These are phyloP conservation scores for Cutaneotrichosporon dermatis DNA, from an alignment of 1,284 basidiomycete species.

Conservation along the genomic window DNA sequence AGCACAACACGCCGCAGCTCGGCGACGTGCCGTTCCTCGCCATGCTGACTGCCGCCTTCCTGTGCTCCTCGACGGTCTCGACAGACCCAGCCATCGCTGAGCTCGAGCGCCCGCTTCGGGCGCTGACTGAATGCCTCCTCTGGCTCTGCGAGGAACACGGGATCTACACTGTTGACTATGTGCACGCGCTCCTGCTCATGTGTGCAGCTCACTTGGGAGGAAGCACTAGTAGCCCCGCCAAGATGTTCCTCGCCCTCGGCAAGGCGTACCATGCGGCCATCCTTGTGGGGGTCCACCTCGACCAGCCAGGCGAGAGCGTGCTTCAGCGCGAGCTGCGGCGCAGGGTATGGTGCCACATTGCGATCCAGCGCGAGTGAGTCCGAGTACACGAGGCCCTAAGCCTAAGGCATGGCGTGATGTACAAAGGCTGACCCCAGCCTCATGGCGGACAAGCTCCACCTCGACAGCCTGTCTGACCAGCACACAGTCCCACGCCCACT, in stretches of 20 bases:
- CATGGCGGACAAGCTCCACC: neutral
- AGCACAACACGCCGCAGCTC: too few relatives aligned
- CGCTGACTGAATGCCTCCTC: neutral
- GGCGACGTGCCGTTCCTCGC: constrained; percentile 1
- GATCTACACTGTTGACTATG: neutral
- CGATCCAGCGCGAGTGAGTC: neutral
- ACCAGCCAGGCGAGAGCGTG: neutral
- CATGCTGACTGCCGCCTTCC: neutral
- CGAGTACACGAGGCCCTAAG: too few relatives aligned
- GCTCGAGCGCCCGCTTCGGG: neutral
- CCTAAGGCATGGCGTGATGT: too few relatives aligned
- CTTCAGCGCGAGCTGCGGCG: constrained; percentile 5
- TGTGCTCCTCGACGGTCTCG: neutral
- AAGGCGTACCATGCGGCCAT: constrained; percentile 6
- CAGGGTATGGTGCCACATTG: constrained; percentile 4
- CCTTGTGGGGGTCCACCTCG: neutral
- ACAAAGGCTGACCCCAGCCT: neutral
- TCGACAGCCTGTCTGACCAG: neutral
- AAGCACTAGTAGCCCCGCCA: neutral
- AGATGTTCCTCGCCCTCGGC: neutral
- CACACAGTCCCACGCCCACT: neutral
- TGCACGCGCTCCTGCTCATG: neutral
- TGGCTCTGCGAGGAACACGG: neutral
- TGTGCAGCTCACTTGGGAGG: neutral
- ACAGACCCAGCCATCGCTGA: neutral